Conservation (phyloP, 352 stramenopile genomes). For the Globisporangium middletonii region DNA sequence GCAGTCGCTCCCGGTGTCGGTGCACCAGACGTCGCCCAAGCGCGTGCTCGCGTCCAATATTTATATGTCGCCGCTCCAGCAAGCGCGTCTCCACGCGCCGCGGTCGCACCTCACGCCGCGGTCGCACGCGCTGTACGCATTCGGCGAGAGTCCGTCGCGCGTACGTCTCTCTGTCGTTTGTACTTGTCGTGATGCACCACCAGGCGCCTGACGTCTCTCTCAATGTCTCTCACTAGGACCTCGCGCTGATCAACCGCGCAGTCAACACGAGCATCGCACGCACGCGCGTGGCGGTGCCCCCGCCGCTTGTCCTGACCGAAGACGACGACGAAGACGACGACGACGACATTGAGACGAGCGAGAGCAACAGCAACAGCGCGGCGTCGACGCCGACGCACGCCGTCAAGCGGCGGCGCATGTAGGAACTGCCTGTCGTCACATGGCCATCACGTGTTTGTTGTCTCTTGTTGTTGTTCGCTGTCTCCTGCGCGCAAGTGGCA, state of each 20-base stretch:
- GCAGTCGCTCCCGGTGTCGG: conserved; percentile 67
- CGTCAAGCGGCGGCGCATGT: conserved; percentile 13
- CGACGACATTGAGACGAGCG: conserved; percentile 16
- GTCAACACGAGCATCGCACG: conserved; percentile 39
- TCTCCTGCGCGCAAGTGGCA: too few species aligned
- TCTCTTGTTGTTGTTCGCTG: too few species aligned
- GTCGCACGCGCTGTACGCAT: conserved; percentile 79
- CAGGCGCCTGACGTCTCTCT: conserved; percentile 1
- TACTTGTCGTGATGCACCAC: background rate
- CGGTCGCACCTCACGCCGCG: conserved; percentile 64
- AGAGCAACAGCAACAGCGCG: conserved; percentile 23
- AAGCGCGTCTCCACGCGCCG: conserved; percentile 62
- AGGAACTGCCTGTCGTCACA: too few species aligned
- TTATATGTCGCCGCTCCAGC: conserved; percentile 82
- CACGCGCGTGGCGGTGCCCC: conserved; percentile 10
- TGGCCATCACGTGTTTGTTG: too few species aligned
- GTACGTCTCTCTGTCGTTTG: conserved; percentile 28
- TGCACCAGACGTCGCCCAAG: conserved; percentile 76
- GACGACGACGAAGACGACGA: conserved; percentile 10
- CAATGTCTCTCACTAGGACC: conserved; percentile 25
- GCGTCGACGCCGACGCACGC: conserved; percentile 16
- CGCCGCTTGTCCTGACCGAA: conserved; percentile 10
- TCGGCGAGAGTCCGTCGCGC: conserved; percentile 78
- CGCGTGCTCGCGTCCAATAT: conserved; percentile 76
- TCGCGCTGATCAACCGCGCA: conserved; percentile 70